A percentile compares a stretch with the other conserved stretches of the same genome.
Conservation (phyloP, 208 protist species). For the Entamoeba histolytica region DNA sequence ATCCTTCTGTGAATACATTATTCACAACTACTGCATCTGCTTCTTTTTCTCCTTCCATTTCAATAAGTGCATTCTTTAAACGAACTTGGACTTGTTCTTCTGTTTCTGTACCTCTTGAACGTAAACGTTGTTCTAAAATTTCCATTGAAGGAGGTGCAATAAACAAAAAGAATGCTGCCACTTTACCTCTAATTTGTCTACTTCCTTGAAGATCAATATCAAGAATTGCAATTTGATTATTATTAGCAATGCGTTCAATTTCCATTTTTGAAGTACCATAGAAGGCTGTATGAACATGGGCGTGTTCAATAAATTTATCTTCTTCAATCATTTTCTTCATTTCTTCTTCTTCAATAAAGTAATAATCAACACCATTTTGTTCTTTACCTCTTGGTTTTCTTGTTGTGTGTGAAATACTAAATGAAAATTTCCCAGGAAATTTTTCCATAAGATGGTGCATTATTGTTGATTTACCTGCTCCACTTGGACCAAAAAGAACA, state of each 20-base stretch:
- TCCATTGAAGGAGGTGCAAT: neutral
- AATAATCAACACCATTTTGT: slow-evolving; percentile 14
- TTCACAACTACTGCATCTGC: neutral
- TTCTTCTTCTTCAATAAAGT: slow-evolving; percentile 6
- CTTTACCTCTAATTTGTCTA: neutral
- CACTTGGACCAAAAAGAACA: too few relatives aligned
- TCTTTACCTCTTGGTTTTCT: slow-evolving; percentile 5
- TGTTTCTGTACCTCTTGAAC: slow-evolving; percentile 15
- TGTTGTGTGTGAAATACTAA: slow-evolving; percentile 11
- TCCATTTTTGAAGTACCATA: slow-evolving; percentile 8
- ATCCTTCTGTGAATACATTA: neutral
- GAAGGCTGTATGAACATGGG: slow-evolving; percentile 1
- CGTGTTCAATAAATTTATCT: slow-evolving; percentile 14
- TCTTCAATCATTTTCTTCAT: slow-evolving; percentile 9
- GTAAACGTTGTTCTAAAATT: slow-evolving; percentile 5
- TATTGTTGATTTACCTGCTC: slow-evolving; percentile 1
- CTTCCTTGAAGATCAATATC: slow-evolving; percentile 12
- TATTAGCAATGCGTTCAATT: neutral
- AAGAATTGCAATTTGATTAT: neutral
- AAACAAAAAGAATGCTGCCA: neutral
- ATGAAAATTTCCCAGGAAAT: slow-evolving; percentile 12
- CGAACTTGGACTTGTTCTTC: slow-evolving; percentile 5
- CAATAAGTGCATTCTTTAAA: neutral
- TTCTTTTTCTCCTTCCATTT: slow-evolving; percentile 1
- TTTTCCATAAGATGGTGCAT: slow-evolving; percentile 3